Percentiles rank a stretch among this genome's conserved stretches.
Evolutionary conservation across 2,329 filamentous ascomycete species (phyloP).

Genomic region (Penicillium sclerotiorum): DNA sequence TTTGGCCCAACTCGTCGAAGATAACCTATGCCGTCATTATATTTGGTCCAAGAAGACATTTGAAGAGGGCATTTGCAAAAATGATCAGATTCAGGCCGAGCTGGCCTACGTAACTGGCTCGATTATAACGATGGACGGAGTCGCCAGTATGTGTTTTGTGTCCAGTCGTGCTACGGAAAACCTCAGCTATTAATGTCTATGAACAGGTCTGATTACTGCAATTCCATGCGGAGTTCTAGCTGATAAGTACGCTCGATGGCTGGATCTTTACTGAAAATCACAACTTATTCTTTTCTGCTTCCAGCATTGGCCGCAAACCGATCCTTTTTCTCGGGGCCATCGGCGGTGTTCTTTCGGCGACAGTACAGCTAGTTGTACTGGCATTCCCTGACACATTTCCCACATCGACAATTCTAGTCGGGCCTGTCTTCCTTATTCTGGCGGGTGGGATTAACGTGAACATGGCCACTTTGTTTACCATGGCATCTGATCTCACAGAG

Average conservation of each 20-base stretch:
- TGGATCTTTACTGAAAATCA: too few relatives aligned
- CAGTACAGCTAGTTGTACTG: not conserved
- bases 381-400: not conserved
- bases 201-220: not conserved
- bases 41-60: not conserved
- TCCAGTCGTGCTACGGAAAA: not conserved
- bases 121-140: not conserved
- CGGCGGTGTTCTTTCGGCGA: not conserved
- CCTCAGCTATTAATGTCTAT: not conserved
- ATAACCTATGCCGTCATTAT: slow-evolving; percentile 1
- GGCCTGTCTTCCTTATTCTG: not conserved
- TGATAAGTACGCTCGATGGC: not conserved
- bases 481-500: not conserved
- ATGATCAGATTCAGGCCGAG: not conserved
- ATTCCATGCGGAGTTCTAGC: not conserved
- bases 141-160: not conserved
- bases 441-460: not conserved
- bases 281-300: too few relatives aligned
- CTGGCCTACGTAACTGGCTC: not conserved
- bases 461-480: not conserved
- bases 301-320: slow-evolving; percentile 2
- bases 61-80: not conserved
- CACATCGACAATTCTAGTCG: not conserved
- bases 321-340: not conserved
- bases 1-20: not conserved